Percentiles rank a stretch among this genome's conserved stretches.
phyloP scores from a whole-genome alignment of 768 basidiomycete genomes.

The Auriscalpium orientale region DNA sequence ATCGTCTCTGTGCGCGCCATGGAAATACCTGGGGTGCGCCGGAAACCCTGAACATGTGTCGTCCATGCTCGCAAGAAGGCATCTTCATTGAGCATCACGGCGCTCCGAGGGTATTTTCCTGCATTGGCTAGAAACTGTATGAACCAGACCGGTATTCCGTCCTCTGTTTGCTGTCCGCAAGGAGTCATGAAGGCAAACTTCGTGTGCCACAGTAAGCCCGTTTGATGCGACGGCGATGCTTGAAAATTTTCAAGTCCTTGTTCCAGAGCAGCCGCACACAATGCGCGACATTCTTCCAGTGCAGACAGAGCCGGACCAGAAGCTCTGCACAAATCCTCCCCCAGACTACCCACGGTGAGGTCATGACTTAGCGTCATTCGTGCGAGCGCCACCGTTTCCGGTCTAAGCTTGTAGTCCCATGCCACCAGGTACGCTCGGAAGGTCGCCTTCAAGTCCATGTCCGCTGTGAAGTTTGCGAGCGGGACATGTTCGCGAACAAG shows the following conservation, averaged over 20 bases:
- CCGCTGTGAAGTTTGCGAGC: background rate
- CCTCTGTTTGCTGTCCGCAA: too few species aligned
- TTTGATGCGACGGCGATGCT: background rate
- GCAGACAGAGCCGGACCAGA: background rate
- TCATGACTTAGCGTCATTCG: background rate
- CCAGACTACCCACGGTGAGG: background rate
- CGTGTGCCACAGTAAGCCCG: background rate
- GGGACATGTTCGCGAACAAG: background rate
- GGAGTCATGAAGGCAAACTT: too few species aligned
- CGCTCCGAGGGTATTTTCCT: background rate
- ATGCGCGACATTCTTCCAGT: background rate
- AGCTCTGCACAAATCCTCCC: background rate
- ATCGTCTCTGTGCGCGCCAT: too few species aligned
- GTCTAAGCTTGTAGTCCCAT: background rate
- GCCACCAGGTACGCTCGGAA: background rate
- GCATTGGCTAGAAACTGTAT: background rate
- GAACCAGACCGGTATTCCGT: too few species aligned
- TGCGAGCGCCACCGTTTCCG: background rate
- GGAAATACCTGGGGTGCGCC: too few species aligned
- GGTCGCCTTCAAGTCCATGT: background rate
- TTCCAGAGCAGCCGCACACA: background rate
- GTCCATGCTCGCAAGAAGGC: background rate
- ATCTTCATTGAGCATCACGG: background rate
- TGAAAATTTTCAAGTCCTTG: background rate
- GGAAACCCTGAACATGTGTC: too few species aligned